Evolutionary conservation across 176 grass and related monocot species (phyloP), one percentile per base, ranked within the genome.

Genomic region (Triticum turgidum): DNA sequence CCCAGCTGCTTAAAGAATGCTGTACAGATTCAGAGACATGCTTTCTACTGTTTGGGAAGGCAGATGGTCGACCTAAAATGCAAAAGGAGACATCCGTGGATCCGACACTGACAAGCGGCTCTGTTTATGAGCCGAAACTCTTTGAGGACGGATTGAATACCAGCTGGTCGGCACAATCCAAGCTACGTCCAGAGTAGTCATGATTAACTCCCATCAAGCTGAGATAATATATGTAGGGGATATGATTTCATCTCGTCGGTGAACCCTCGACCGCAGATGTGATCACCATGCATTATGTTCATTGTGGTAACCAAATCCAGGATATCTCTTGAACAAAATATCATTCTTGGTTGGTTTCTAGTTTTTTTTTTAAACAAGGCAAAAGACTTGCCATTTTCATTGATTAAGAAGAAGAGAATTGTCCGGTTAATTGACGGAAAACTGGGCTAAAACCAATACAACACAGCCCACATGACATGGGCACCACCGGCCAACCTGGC

Each of bases 281-380:
- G 65, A 85, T 97, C 92, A 10, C 91, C 89, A 70, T 80, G 90
- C 12, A 98, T 65, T 27, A 98, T 27, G 65, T 98, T 98, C 91
- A 98, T 95, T 73, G 95, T 98, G 64, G 80, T 49, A 61, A 30
- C 95, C 95, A 41, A 98, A 95, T 5, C 92, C 95, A 65, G 95
- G 95, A 49, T 88, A 75, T 85, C 95, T 95, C 67, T 90, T 87
- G 3, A 79, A 81, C 63, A 88, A 67, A 37, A 89, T 89, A 65
- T 98, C 91, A 7, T 87, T 95, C 84, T 93, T 91, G 29, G 71
- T 90, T 65, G 92, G 92, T 88, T 91, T 25, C 25, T 25, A 25
- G 25, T 25, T 30, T 30, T 2, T 30, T 30, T 30, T 30, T 30
- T 30, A 30, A 30, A 30, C 5, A 4, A 35, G 34, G 34, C 34